Conservation (phyloP, 495 filamentous ascomycete genomes). For the Cercophora scortea region DNA sequence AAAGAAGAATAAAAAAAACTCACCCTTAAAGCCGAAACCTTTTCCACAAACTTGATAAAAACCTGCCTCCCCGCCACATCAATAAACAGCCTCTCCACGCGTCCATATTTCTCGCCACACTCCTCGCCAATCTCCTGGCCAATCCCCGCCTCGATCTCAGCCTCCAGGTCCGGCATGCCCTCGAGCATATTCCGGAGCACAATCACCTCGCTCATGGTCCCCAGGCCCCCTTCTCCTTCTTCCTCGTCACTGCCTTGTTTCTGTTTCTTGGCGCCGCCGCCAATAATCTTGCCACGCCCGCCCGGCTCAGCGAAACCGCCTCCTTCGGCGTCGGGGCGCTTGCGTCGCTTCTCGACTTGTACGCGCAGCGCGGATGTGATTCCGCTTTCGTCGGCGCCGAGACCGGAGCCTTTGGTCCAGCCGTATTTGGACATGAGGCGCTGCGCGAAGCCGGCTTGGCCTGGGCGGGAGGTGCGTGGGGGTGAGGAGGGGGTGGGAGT, state of each 20-base stretch:
- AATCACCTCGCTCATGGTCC: conserved; percentile 69
- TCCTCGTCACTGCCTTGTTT: conserved; percentile 15
- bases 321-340: conserved; percentile 68
- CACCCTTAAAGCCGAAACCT: conserved; percentile 73
- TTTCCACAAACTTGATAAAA: conserved; percentile 84
- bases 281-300: conserved; percentile 74
- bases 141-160: conserved; percentile 65
- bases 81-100: conserved; percentile 76
- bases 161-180: conserved; percentile 56
- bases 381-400: conserved; percentile 72
- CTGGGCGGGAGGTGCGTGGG: conserved; percentile 59
- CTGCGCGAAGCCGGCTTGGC: conserved; percentile 74
- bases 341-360: conserved; percentile 74
- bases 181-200: conserved; percentile 75
- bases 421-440: conserved; percentile 88
- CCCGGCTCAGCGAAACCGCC: conserved; percentile 65
- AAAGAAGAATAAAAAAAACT: conserved; percentile 47
- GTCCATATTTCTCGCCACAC: conserved; percentile 82
- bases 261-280: background rate
- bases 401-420: conserved; percentile 79
- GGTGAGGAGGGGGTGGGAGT: background rate
- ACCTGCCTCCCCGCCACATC: conserved; percentile 52
- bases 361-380: conserved; percentile 78
- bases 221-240: conserved; percentile 51
- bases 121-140: conserved; percentile 93